phyloP scores from a whole-genome alignment of 176 grass and related monocot genomes.

The Metroxylon sagu region DNA sequence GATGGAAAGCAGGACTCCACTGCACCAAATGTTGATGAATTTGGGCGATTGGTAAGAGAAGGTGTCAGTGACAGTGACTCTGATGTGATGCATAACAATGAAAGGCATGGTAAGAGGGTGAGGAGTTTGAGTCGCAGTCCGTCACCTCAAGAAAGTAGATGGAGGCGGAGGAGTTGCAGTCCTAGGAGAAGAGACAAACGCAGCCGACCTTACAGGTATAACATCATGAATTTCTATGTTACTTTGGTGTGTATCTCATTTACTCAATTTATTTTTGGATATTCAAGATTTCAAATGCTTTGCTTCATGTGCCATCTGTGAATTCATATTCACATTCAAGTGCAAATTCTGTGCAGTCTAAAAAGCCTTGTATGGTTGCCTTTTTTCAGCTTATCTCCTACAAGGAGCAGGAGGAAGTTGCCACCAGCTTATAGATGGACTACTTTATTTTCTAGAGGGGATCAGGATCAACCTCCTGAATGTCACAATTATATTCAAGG shows the following conservation, averaged over 20 bases:
- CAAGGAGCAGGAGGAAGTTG: conserved; percentile 23
- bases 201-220: conserved; percentile 34
- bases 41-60: conserved; percentile 31
- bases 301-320: too few species aligned
- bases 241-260: not conserved
- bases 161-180: conserved; percentile 19
- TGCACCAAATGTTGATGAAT: conserved; percentile 30
- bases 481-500: conserved; percentile 21
- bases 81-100: conserved; percentile 28
- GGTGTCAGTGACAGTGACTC: conserved; percentile 36
- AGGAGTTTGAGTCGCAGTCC: conserved; percentile 32
- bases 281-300: too few species aligned
- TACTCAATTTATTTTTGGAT: not conserved
- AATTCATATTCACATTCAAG: too few species aligned
- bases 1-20: conserved; percentile 19
- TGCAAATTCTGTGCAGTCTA: too few species aligned
- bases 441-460: conserved; percentile 8
- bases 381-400: conserved; percentile 50
- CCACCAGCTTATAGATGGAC: conserved; percentile 26
- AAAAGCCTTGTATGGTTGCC: not conserved
- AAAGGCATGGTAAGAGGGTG: conserved; percentile 18
- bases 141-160: conserved; percentile 28
- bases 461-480: not conserved
- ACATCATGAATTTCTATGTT: not conserved
- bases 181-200: conserved; percentile 4